Base-by-base conservation (phyloP, 345 rosid species). In the Aegle marmelos region DNA sequence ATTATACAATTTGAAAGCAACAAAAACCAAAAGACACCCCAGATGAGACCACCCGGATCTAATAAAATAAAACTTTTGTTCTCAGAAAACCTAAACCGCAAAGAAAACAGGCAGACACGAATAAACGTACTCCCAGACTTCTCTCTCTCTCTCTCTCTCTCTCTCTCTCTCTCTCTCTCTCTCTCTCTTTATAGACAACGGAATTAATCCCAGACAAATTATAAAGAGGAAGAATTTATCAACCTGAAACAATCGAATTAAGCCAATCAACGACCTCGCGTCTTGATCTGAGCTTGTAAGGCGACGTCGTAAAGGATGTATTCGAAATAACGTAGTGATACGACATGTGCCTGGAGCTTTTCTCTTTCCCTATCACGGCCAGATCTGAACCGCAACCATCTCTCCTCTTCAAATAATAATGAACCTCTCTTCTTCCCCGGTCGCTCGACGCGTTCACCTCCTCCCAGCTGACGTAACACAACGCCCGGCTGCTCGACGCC, bases 251-350 rank as follows among this genome's bases (percentile, higher is more conserved):
- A 7, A 90, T 81, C 6, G 93, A 90, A 76, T 88, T 72, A 73
- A 94, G 91, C 94, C 95, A 92, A 79, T 81, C 81, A 16, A 86
- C 45, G 16, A 94, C 95, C 74, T 92, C 95, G 33, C 87, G 74
- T 25, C 88, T 77, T 10, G 90, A 86, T 79, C 75, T 84, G 60
- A 90, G 91, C 88, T 85, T 90, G 63, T 64, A 67, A 25, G 80
- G 36, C 30, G 82, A 45, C 25, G 82, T 16, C 16, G 56, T 63
- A 30, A 81, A 33, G 61, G 86, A 82, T 5, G 84, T 85, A 56
- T 80, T 85, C 58, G 72, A 85, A 78, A 83, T 73, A 10, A 85
- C 87, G 76, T 79, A 84, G 56, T 76, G 74, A 74, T 90, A 94
- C 3, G 90, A 89, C 83, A 88, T 90, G 63, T 86, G 90, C 78